Conservation (phyloP, 208 protist species). For the Acanthamoeba culbertsoni region DNA sequence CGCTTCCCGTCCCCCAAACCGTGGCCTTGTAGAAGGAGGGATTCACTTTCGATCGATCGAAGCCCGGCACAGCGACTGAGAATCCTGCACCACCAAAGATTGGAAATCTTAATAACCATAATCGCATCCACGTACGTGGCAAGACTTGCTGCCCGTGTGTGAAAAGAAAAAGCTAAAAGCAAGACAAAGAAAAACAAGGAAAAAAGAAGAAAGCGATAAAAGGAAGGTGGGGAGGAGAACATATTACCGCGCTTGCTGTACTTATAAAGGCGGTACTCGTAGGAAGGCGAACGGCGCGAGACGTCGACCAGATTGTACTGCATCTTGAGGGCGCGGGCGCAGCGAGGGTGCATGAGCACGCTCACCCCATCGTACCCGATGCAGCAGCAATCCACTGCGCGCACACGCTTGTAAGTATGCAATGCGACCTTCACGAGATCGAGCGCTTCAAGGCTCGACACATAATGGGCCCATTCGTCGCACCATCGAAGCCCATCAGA, state of each 20-base stretch:
- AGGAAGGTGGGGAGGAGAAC: neutral
- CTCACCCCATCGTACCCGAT: conserved; percentile 71
- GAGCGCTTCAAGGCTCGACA: no score
- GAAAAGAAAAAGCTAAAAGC: neutral
- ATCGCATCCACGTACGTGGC: neutral
- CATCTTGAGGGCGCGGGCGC: conserved; percentile 13
- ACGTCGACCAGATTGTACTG: conserved; percentile 68
- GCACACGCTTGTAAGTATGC: neutral
- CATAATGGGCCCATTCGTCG: neutral
- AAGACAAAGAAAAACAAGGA: neutral
- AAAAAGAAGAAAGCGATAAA: neutral
- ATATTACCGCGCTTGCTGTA: conserved; percentile 57
- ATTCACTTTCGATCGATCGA: neutral
- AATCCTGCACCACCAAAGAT: no score
- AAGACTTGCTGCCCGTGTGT: neutral
- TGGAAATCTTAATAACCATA: no score
- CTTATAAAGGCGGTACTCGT: conserved; percentile 78
- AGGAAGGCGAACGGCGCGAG: conserved; percentile 65
- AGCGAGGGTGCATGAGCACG: conserved; percentile 59
- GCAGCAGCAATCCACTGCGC: conserved; percentile 65
- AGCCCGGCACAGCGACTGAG: neutral
- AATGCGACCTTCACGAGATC: no score
- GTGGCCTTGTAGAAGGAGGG: neutral
- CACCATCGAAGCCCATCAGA: conserved; percentile 74
- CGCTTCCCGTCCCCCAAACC: neutral